phyloP scores from a whole-genome alignment of 805 yeast species.

The Pichia californica region DNA sequence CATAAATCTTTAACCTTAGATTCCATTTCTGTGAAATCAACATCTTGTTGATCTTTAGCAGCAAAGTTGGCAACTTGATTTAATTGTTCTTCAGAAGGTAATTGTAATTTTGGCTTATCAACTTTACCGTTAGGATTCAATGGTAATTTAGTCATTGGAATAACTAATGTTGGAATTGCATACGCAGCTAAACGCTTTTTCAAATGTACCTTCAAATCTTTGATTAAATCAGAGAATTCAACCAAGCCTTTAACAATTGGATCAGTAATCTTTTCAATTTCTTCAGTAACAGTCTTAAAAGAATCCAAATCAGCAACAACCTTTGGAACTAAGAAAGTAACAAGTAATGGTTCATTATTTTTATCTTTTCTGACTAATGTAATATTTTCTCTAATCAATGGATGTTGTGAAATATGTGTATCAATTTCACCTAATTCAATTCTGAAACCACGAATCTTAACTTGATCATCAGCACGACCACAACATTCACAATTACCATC shows the following conservation, averaged over 20 bases:
- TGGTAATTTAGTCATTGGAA: slow-evolving; percentile 81
- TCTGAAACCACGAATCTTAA: slow-evolving; percentile 96
- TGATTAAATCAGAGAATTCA: slow-evolving; percentile 66
- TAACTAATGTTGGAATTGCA: slow-evolving; percentile 88
- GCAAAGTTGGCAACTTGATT: slow-evolving; percentile 60
- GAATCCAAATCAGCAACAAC: slow-evolving; percentile 38
- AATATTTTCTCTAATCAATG: slow-evolving; percentile 83
- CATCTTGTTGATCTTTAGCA: slow-evolving; percentile 37
- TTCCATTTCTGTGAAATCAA: slow-evolving; percentile 59
- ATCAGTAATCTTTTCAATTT: slow-evolving; percentile 44
- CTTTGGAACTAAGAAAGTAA: slow-evolving; percentile 85
- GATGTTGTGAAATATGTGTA: slow-evolving; percentile 92
- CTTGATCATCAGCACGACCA: slow-evolving; percentile 99
- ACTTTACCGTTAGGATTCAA: slow-evolving; percentile 97
- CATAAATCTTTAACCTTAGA: slow-evolving; percentile 71
- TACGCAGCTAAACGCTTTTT: slow-evolving; percentile 87
- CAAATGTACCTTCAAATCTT: slow-evolving; percentile 73
- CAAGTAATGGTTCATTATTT: slow-evolving; percentile 85
- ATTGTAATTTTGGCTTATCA: slow-evolving; percentile 94
- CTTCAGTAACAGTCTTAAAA: slow-evolving; percentile 47
- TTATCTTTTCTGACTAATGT: slow-evolving; percentile 89
- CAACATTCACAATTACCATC: slow-evolving; percentile 98
- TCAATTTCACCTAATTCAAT: slow-evolving; percentile 98
- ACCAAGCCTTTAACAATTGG: slow-evolving; percentile 75
- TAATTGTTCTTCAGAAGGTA: slow-evolving; percentile 86